Evolutionary conservation across 768 basidiomycete genomes (phyloP).

Genomic region (Mycena albidolilacea): DNA sequence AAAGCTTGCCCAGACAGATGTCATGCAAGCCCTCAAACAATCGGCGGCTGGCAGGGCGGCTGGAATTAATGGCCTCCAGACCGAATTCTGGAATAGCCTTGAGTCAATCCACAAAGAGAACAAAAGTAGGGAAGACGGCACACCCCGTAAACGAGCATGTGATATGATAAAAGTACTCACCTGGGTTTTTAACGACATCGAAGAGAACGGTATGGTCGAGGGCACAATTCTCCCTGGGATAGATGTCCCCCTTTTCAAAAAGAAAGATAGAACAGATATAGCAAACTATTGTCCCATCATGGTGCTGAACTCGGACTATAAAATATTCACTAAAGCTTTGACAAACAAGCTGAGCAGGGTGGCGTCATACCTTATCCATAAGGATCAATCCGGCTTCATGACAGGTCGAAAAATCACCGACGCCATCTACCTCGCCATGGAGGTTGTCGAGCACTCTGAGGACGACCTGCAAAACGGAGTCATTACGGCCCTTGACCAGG

Average conservation of each 20-base stretch:
- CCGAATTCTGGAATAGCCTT: background rate
- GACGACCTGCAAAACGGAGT: slow-evolving; percentile 29
- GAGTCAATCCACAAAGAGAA: too few relatives aligned
- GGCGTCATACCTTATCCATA: background rate
- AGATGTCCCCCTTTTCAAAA: too few relatives aligned
- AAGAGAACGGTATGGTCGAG: background rate
- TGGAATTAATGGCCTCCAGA: background rate
- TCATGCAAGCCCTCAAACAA: background rate
- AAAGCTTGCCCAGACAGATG: background rate
- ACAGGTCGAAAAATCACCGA: slow-evolving; percentile 39
- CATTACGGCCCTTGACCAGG: too few relatives aligned
- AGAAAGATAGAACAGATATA: too few relatives aligned
- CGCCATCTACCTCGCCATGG: slow-evolving; percentile 37
- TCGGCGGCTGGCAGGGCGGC: slow-evolving; percentile 2
- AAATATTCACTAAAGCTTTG: slow-evolving; percentile 31
- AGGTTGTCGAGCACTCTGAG: slow-evolving; percentile 25
- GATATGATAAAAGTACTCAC: slow-evolving; percentile 6
- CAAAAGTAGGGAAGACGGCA: background rate
- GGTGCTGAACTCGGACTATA: slow-evolving; percentile 32
- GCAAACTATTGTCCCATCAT: slow-evolving; percentile 42
- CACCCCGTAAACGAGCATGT: background rate
- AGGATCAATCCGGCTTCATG: slow-evolving; percentile 46
- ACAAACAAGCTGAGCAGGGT: slow-evolving; percentile 21
- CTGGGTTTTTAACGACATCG: background rate
- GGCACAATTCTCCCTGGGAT: background rate